Evolutionary conservation across 2,329 filamentous ascomycete species (phyloP).

Genomic region (Trichoderma aggressivum): DNA sequence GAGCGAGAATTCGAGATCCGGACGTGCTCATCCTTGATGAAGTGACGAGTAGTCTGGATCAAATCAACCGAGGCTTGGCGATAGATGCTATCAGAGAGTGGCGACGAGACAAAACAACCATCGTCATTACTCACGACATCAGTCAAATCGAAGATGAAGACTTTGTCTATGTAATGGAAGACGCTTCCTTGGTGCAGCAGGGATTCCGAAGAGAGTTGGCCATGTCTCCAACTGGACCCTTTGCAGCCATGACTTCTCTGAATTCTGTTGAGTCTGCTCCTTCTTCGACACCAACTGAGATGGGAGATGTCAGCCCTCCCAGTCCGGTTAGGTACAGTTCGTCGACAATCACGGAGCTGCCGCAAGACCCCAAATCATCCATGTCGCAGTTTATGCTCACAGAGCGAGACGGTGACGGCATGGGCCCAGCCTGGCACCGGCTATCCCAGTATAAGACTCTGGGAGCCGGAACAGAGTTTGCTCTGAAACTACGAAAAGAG

Average conservation of each 20-base stretch:
- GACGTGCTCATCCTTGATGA: constrained; percentile 85
- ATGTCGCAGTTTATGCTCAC: background rate
- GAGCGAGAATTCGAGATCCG: constrained; percentile 72
- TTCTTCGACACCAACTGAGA: constrained; percentile 2
- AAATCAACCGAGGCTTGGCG: constrained; percentile 62
- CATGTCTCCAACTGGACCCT: constrained; percentile 40
- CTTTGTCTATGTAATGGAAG: constrained; percentile 75
- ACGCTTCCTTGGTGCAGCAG: constrained; percentile 64
- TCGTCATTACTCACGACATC: constrained; percentile 90
- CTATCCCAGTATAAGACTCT: constrained; percentile 24
- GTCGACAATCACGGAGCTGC: background rate
- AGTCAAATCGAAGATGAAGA: constrained; percentile 69
- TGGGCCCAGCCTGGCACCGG: background rate
- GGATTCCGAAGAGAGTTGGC: constrained; percentile 61
- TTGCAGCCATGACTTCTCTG: constrained; percentile 39
- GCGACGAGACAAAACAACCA: constrained; percentile 78
- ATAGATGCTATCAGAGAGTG: constrained; percentile 74
- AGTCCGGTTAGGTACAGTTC: background rate
- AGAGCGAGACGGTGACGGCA: background rate
- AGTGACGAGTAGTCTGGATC: constrained; percentile 80
- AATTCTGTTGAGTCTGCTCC: constrained; percentile 22
- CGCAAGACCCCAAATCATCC: background rate
- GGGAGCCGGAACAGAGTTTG: constrained; percentile 23
- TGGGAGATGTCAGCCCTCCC: constrained; percentile 13
- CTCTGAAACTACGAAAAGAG: constrained; percentile 23